Evolutionary conservation across 1,139 yeast species (phyloP).

Genomic region (Pichia sp.): DNA sequence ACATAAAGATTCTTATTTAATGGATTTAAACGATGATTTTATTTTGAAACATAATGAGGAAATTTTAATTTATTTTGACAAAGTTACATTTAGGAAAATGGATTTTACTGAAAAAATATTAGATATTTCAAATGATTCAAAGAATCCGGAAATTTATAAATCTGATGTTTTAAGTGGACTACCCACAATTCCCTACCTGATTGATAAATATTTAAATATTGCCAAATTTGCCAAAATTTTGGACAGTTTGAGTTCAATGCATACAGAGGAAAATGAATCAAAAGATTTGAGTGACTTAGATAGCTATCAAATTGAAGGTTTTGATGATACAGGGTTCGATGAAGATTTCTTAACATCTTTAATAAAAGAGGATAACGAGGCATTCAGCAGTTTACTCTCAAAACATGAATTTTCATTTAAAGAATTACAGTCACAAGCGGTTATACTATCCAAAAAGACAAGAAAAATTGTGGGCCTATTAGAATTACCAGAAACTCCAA

Average conservation of each 20-base stretch:
- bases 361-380: constrained; percentile 27
- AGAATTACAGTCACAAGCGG: constrained; percentile 27
- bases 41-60: constrained; percentile 53
- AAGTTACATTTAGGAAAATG: constrained; percentile 62
- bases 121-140: constrained; percentile 63
- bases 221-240: constrained; percentile 45
- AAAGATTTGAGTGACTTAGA: not conserved
- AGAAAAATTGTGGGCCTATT: constrained; percentile 34
- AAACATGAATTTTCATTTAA: constrained; percentile 32
- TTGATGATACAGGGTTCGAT: constrained; percentile 35
- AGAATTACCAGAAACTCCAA: constrained; percentile 38
- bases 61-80: constrained; percentile 61
- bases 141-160: constrained; percentile 35
- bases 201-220: constrained; percentile 58
- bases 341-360: constrained; percentile 33
- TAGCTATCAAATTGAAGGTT: constrained; percentile 37
- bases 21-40: constrained; percentile 57
- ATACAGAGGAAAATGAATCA: not conserved
- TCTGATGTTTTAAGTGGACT: constrained; percentile 44
- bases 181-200: constrained; percentile 62
- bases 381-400: constrained; percentile 21
- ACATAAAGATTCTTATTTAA: constrained; percentile 78
- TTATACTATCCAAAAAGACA: constrained; percentile 34
- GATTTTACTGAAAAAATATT: constrained; percentile 58
- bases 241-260: not conserved